These are phyloP conservation scores for Anthostomella pinea DNA, from an alignment of 2,329 filamentous ascomycete species.

Conservation along the genomic window DNA sequence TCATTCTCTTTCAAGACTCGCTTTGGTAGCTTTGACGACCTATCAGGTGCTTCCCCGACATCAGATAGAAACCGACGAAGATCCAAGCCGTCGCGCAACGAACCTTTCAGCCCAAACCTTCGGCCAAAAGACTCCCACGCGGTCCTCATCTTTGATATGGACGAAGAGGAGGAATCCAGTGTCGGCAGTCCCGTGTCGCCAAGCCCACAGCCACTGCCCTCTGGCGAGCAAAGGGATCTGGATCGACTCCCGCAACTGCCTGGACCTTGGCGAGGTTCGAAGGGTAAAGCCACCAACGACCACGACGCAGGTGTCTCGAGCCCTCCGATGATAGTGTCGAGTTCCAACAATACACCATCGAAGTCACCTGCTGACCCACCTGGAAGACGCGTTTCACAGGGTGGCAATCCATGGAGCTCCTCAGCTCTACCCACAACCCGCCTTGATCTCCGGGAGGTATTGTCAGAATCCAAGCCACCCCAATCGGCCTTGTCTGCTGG, in stretches of 20 bases:
- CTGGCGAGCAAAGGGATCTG: constrained; percentile 21
- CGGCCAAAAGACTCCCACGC: constrained; percentile 64
- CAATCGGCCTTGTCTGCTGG: constrained; percentile 53
- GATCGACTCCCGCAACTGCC: constrained; percentile 31
- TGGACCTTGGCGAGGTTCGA: constrained; percentile 38
- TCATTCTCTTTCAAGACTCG: constrained; percentile 60
- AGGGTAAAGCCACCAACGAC: constrained; percentile 33
- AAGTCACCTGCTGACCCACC: constrained; percentile 9
- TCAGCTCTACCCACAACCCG: constrained; percentile 56
- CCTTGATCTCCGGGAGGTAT: constrained; percentile 73
- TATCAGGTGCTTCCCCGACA: constrained; percentile 38
- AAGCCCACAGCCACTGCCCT: constrained; percentile 19
- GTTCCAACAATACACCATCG: constrained; percentile 5
- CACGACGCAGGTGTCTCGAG: constrained; percentile 10
- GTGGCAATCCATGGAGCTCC: constrained; percentile 47
- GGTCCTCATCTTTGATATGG: constrained; percentile 93
- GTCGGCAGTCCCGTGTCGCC: constrained; percentile 31
- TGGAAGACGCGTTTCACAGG: constrained; percentile 18
- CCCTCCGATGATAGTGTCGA: constrained; percentile 10
- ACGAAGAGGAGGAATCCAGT: constrained; percentile 63
- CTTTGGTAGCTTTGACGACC: constrained; percentile 64
- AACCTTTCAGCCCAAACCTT: constrained; percentile 63
- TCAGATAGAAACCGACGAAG: constrained; percentile 46
- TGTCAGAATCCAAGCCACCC: constrained; percentile 55
- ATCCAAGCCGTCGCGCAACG: constrained; percentile 47